These are phyloP conservation scores for Amanita rubescens DNA, from an alignment of 768 basidiomycete species.

Conservation along the genomic window DNA sequence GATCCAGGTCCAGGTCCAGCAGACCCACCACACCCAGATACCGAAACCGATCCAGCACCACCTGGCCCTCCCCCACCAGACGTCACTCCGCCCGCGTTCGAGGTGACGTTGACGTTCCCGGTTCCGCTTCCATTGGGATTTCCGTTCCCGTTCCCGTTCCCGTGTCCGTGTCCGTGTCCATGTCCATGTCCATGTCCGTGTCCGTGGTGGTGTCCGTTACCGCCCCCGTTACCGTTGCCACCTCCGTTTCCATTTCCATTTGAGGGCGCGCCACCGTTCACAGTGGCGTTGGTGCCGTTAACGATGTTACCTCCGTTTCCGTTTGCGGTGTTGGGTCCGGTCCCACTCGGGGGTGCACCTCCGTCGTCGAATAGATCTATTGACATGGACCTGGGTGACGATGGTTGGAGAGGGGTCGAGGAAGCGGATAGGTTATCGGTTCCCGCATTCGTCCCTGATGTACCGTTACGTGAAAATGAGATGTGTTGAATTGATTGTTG, in stretches of 20 bases:
- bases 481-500: constrained; percentile 58
- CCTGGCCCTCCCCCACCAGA: too few relatives aligned
- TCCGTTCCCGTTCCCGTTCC: too few relatives aligned
- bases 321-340: neutral
- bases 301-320: neutral
- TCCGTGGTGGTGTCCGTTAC: neutral
- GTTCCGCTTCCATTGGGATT: too few relatives aligned
- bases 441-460: neutral
- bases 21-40: neutral
- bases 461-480: constrained; percentile 20
- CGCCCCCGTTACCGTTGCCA: neutral
- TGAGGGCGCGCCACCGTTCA: neutral
- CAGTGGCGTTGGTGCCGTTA: constrained; percentile 7
- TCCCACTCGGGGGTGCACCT: neutral
- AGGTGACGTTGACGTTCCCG: too few relatives aligned
- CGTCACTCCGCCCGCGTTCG: too few relatives aligned
- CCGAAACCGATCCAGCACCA: neutral
- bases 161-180: too few relatives aligned
- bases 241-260: neutral
- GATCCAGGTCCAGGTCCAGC: neutral
- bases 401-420: constrained; percentile 31
- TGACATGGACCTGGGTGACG: constrained; percentile 29
- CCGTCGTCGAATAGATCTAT: constrained; percentile 41
- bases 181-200: too few relatives aligned
- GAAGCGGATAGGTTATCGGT: constrained; percentile 19